Conservation (phyloP, 805 yeast species). For the Yarrowia osloensis region DNA sequence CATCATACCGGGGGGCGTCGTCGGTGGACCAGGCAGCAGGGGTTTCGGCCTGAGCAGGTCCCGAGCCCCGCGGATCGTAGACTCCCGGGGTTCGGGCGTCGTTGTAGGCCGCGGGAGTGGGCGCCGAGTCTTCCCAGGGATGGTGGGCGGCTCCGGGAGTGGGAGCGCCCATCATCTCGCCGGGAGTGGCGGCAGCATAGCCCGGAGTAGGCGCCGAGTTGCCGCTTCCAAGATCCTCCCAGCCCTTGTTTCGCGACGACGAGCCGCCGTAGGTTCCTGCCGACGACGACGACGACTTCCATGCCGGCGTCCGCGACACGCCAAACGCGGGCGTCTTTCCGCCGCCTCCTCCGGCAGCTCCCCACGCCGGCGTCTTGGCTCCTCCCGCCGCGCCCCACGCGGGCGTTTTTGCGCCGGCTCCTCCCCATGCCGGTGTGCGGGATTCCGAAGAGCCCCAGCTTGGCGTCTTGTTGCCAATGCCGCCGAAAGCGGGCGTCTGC, state of each 20-base stretch:
- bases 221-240: conserved; percentile 37
- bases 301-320: conserved; percentile 45
- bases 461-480: conserved; percentile 40
- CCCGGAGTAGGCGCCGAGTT: conserved; percentile 44
- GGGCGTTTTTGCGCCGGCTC: conserved; percentile 52
- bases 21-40: conserved; percentile 26
- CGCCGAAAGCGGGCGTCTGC: no score
- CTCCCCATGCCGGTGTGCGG: conserved; percentile 46
- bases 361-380: conserved; percentile 45
- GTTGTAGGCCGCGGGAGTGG: conserved; percentile 43
- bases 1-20: conserved; percentile 21
- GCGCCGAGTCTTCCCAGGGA: conserved; percentile 37
- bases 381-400: conserved; percentile 52
- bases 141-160: conserved; percentile 43
- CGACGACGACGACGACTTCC: conserved; percentile 39
- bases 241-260: conserved; percentile 37
- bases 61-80: conserved; percentile 29
- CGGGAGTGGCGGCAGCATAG: conserved; percentile 47
- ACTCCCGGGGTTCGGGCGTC: conserved; percentile 46
- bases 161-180: conserved; percentile 46
- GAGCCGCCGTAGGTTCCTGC: conserved; percentile 34
- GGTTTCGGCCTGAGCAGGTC: conserved; percentile 27
- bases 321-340: conserved; percentile 55
- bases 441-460: conserved; percentile 44
- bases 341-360: conserved; percentile 41